Base-by-base conservation (phyloP, 2,329 filamentous ascomycete species). In the Talaromyces funiculosus region DNA sequence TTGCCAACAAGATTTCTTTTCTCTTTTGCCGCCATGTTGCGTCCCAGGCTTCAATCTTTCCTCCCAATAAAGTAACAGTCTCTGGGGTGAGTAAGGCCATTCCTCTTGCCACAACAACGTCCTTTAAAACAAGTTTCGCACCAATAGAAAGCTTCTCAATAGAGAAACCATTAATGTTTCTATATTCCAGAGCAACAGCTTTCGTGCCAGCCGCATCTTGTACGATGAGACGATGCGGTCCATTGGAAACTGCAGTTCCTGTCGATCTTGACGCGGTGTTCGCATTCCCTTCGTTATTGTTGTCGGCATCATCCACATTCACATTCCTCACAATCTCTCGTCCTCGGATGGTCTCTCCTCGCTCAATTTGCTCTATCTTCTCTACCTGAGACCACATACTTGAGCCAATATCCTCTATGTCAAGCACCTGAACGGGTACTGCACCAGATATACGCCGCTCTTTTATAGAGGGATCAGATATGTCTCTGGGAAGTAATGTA, bases 321-420 rank as follows among this genome's bases (percentile, higher is more conserved):
- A 86, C 82, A 0, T 94, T 83, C 3, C 93, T 83, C 18, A 97
- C 85, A 31, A 99, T 85, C 72, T 97, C 89, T 9, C 92, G 78
- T 0, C 94, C 94, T 42, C 78, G 77, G n/a, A 79, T 72, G 2
- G 80, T 75, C 61, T 81, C 78, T 4, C 80, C 75, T 12, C 77
- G 75, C 66, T 84, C 81, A 2, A 83, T 71, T 8, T 80, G 78
- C 55, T 80, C 80, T 43, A 82, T 84, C 35, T 87, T 86, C 72
- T 97, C 91, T 33, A 96, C 83, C 73, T 97, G 91, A 64, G 90
- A 88, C 90, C 92, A 96, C 56, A 89, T 83, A 67, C 88, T 91
- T 57, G 84, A 82, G 2, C 87, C 83, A 20, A 97, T 82, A 70
- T 97, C 92, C 70, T 96, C 88, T 7, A 97, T 81, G 67, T 95